phyloP scores from a whole-genome alignment of 768 basidiomycete genomes.

The Boletus pseudopeckii region DNA sequence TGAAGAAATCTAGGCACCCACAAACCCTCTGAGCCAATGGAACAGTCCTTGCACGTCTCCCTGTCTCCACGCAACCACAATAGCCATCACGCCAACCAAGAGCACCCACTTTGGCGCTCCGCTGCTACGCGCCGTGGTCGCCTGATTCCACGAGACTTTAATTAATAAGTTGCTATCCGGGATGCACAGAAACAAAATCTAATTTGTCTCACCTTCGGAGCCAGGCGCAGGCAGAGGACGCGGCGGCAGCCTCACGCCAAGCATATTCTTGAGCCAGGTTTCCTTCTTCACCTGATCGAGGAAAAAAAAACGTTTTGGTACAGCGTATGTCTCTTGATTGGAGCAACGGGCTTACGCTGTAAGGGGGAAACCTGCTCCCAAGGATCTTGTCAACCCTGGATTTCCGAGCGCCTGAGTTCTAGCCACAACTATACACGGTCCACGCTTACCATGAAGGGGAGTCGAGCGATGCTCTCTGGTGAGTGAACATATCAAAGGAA shows the following conservation, averaged over 20 bases:
- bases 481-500: slow-evolving; percentile 76
- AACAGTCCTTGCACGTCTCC: neutral
- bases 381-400: slow-evolving; percentile 26
- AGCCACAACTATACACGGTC: no score
- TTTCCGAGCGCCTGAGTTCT: neutral
- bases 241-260: slow-evolving; percentile 20
- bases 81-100: slow-evolving; percentile 6
- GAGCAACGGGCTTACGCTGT: slow-evolving; percentile 15
- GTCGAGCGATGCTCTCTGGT: slow-evolving; percentile 55
- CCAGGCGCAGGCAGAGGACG: slow-evolving; percentile 13
- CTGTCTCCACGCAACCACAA: slow-evolving; percentile 3
- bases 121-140: neutral
- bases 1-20: slow-evolving; percentile 12
- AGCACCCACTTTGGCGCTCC: slow-evolving; percentile 1
- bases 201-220: slow-evolving; percentile 16
- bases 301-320: neutral
- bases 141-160: slow-evolving; percentile 5
- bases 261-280: slow-evolving; percentile 11
- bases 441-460: slow-evolving; percentile 34
- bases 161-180: slow-evolving; percentile 12
- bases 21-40: slow-evolving; percentile 1
- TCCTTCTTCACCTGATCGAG: slow-evolving; percentile 25
- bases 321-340: neutral
- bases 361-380: slow-evolving; percentile 30
- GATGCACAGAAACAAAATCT: neutral